phyloP scores from a whole-genome alignment of 306 rosid genomes.

The Acmispon strigosus region DNA sequence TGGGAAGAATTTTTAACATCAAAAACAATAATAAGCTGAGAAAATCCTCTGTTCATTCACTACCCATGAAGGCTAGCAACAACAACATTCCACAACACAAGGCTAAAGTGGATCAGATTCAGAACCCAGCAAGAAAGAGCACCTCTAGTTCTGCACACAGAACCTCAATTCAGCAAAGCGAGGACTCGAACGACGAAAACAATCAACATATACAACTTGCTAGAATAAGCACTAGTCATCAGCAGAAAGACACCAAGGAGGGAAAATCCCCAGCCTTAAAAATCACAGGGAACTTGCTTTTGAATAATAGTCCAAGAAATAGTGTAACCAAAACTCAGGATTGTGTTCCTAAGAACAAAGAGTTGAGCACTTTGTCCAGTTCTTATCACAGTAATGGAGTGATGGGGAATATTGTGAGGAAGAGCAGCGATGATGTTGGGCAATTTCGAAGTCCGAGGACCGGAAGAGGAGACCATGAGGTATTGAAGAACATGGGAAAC shows the following conservation, averaged over 20 bases:
- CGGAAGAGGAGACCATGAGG: conserved; percentile 58
- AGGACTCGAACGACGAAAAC: conserved; percentile 18
- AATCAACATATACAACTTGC: conserved; percentile 31
- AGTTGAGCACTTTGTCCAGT: conserved; percentile 14
- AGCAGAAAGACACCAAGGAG: conserved; percentile 22
- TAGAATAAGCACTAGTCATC: conserved; percentile 31
- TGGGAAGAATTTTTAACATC: conserved; percentile 54
- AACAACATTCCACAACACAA: conserved; percentile 10
- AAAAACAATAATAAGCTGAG: conserved; percentile 42
- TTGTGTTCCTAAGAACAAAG: conserved; percentile 6
- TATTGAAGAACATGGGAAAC: conserved; percentile 75
- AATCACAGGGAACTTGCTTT: conserved; percentile 37
- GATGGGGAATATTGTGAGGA: conserved; percentile 83
- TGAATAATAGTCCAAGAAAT: conserved; percentile 41
- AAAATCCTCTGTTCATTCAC: conserved; percentile 71
- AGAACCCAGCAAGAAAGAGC: conserved; percentile 28
- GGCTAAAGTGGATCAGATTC: no score
- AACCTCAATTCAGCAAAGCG: conserved; percentile 38
- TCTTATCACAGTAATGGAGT: conserved; percentile 20
- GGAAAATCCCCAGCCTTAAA: conserved; percentile 41
- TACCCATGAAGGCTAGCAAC: conserved; percentile 39
- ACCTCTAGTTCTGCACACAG: conserved; percentile 36
- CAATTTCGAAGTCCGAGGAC: conserved; percentile 33
- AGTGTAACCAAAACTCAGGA: not conserved
- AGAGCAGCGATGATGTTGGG: conserved; percentile 36